These are phyloP conservation scores for Xylaria multiplex DNA, from an alignment of 2,329 filamentous ascomycete genomes.

Conservation along the genomic window DNA sequence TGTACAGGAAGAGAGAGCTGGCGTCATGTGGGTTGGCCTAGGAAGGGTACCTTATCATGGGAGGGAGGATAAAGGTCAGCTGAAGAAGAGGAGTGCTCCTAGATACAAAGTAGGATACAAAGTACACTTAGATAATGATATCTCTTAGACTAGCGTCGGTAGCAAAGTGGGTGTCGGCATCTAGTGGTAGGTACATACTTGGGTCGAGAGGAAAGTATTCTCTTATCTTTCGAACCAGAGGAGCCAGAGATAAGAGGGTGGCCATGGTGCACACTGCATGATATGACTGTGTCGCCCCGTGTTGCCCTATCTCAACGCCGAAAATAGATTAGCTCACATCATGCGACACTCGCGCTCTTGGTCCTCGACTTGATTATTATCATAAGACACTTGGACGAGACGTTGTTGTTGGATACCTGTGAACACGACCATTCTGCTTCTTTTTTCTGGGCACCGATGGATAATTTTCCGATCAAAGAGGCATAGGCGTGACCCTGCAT, in stretches of 20 bases:
- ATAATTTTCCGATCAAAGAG: constrained; percentile 1
- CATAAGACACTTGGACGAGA: no score
- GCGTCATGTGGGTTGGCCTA: constrained; percentile 26
- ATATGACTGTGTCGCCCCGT: constrained; percentile 12
- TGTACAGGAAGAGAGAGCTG: constrained; percentile 19
- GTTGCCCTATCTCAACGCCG: constrained; percentile 2
- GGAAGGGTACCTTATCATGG: constrained; percentile 9
- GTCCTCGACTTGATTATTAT: no score
- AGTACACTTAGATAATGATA: no score
- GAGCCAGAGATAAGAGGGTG: constrained; percentile 41
- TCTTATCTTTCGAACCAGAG: constrained; percentile 37
- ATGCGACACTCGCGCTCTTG: constrained; percentile 3
- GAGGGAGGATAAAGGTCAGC: constrained; percentile 27
- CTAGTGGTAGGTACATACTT: no score
- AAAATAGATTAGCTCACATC: constrained; percentile 40
- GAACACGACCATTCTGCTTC: neutral
- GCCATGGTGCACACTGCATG: neutral
- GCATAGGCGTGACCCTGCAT: neutral
- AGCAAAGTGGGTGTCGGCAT: constrained; percentile 5
- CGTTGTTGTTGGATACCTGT: no score
- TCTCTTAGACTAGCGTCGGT: no score
- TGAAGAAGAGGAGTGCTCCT: constrained; percentile 8
- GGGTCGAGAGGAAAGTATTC: constrained; percentile 10
- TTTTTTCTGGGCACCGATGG: neutral
- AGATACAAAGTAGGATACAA: no score